phyloP scores from a whole-genome alignment of 768 basidiomycete species.

The Aureoboletus auriporus region DNA sequence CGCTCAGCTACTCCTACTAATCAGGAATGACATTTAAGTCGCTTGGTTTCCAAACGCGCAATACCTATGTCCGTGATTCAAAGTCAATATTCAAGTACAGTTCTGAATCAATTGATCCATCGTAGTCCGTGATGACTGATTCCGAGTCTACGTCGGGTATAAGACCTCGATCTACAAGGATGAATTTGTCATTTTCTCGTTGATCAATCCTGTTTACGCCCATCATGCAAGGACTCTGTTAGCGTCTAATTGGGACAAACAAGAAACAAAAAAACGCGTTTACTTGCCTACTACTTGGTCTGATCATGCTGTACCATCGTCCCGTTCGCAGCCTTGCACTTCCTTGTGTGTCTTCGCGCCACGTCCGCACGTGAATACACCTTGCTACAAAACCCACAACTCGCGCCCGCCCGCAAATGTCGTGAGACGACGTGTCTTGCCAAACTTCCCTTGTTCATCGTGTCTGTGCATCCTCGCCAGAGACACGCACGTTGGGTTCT shows the following conservation, averaged over 20 bases:
- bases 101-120: neutral
- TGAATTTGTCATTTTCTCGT: neutral
- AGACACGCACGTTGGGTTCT: slow-evolving; percentile 11
- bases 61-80: neutral
- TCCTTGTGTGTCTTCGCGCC: slow-evolving; percentile 22
- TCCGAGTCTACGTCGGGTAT: neutral
- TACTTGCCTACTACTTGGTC: neutral
- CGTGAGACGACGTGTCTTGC: slow-evolving; percentile 23
- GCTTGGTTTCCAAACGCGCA: neutral
- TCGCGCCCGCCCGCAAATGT: slow-evolving; percentile 16
- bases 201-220: neutral
- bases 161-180: neutral
- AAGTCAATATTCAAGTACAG: neutral
- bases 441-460: slow-evolving; percentile 26
- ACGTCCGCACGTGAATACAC: slow-evolving; percentile 25
- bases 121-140: neutral
- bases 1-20: neutral
- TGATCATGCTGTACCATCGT: neutral
- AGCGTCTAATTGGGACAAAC: neutral
- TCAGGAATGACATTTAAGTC: neutral
- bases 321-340: slow-evolving; percentile 24
- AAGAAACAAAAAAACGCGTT: neutral
- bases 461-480: slow-evolving; percentile 21
- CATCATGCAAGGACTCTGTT: neutral
- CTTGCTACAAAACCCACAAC: slow-evolving; percentile 23